These are phyloP conservation scores for Penicillium sp. DNA, from an alignment of 2,329 filamentous ascomycete species.

Conservation along the genomic window DNA sequence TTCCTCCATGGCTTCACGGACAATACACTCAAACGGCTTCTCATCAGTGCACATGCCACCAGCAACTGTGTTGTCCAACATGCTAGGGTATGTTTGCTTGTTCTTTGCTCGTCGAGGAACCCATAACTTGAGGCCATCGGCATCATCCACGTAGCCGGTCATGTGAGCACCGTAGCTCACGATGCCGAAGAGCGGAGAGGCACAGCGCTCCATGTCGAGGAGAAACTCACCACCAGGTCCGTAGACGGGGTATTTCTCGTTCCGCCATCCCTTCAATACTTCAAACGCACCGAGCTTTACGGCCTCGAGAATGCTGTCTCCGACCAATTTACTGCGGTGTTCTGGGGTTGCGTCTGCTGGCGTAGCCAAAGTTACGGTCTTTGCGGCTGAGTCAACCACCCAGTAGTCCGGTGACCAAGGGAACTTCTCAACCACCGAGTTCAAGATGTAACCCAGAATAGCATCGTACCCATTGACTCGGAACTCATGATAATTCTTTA, in stretches of 20 bases:
- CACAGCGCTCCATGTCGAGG: slow-evolving; percentile 75
- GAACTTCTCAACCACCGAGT: slow-evolving; percentile 44
- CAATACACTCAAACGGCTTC: slow-evolving; percentile 73
- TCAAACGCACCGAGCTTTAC: slow-evolving; percentile 70
- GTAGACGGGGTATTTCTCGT: slow-evolving; percentile 80
- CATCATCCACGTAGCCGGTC: slow-evolving; percentile 66
- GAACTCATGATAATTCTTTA: slow-evolving; percentile 61
- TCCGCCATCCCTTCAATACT: slow-evolving; percentile 74
- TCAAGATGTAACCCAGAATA: slow-evolving; percentile 61
- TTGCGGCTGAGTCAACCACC: slow-evolving; percentile 58
- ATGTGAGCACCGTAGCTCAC: slow-evolving; percentile 80
- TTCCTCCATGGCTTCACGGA: slow-evolving; percentile 87
- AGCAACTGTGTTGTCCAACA: slow-evolving; percentile 93
- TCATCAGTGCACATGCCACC: slow-evolving; percentile 82
- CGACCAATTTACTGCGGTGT: slow-evolving; percentile 61
- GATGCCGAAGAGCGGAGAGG: slow-evolving; percentile 71
- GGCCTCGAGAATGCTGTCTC: slow-evolving; percentile 65
- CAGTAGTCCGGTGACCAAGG: slow-evolving; percentile 58
- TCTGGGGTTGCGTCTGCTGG: slow-evolving; percentile 58
- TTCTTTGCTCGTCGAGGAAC: slow-evolving; percentile 71
- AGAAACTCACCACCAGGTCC: slow-evolving; percentile 58
- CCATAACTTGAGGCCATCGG: slow-evolving; percentile 73
- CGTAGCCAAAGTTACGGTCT: slow-evolving; percentile 63
- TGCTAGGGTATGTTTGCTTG: slow-evolving; percentile 87
- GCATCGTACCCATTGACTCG: slow-evolving; percentile 67